Percentiles rank a stretch among this genome's conserved stretches.
Conservation (phyloP, 139 green algal species). For the Chlorella sp. region DNA sequence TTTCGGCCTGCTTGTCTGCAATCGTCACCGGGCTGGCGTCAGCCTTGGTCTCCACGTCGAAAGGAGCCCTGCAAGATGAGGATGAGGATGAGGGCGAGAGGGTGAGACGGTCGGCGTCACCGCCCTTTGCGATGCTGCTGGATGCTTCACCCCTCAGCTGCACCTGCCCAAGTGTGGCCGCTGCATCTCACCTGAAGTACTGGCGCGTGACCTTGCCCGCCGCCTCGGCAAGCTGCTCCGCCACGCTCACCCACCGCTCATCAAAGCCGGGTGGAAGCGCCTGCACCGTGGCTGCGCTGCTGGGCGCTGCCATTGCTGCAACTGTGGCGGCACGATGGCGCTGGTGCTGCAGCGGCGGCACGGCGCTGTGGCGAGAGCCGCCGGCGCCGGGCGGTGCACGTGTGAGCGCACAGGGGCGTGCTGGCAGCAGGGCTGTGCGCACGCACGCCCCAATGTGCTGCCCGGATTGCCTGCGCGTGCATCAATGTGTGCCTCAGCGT, state of each 20-base stretch:
- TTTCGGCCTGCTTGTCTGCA: conserved; percentile 75
- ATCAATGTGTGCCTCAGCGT: no score
- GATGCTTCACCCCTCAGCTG: background rate
- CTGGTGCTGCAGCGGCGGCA: no score
- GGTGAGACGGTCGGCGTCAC: background rate
- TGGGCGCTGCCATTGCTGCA: no score
- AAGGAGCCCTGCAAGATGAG: conserved; percentile 26
- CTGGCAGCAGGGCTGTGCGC: no score
- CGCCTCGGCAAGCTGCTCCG: conserved; percentile 67
- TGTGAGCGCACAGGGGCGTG: no score
- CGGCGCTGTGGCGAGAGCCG: no score
- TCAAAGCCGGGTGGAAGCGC: background rate
- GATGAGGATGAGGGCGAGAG: background rate
- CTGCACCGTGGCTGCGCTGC: no score
- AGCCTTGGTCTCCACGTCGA: conserved; percentile 74
- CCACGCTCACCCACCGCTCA: conserved; percentile 34
- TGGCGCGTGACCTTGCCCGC: conserved; percentile 55
- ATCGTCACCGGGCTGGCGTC: conserved; percentile 80
- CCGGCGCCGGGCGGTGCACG: no score
- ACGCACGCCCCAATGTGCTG: no score
- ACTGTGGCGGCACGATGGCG: no score
- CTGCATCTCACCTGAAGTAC: conserved; percentile 61
- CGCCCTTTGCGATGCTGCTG: background rate
- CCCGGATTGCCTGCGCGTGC: no score
- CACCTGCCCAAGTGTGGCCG: background rate